A percentile compares a stretch with the other conserved stretches of the same genome.
Evolutionary conservation across 768 basidiomycete genomes (phyloP).

Genomic region (Nevesoporus exiguus): DNA sequence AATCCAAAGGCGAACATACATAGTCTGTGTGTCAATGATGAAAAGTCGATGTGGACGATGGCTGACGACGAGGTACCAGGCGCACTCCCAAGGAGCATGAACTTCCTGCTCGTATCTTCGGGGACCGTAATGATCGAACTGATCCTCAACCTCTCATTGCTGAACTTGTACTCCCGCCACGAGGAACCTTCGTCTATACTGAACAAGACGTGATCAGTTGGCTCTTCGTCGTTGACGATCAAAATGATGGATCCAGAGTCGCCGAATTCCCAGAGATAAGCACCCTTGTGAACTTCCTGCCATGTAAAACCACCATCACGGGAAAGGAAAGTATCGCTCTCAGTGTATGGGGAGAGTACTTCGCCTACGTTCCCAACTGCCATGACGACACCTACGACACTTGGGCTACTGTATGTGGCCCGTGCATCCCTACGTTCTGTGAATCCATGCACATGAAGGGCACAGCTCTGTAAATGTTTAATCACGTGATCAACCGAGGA

Average conservation of each 20-base stretch:
- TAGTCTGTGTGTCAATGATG: conserved; percentile 63
- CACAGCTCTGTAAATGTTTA: conserved; percentile 58
- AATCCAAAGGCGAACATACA: conserved; percentile 52
- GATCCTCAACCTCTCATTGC: conserved; percentile 68
- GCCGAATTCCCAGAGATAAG: conserved; percentile 96
- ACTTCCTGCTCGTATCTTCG: conserved; percentile 84
- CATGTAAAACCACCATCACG: conserved; percentile 97
- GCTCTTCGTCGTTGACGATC: conserved; percentile 93
- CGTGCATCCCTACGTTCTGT: conserved; percentile 88
- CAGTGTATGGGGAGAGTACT: conserved; percentile 69
- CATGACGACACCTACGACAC: conserved; percentile 89
- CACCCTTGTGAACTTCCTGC: conserved; percentile 98
- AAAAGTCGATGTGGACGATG: conserved; percentile 87
- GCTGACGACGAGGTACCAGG: conserved; percentile 43
- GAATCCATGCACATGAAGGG: conserved; percentile 91
- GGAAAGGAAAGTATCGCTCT: conserved; percentile 93
- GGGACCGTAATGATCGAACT: conserved; percentile 82
- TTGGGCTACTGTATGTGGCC: conserved; percentile 91
- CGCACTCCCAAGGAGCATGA: conserved; percentile 75
- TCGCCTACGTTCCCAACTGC: conserved; percentile 97
- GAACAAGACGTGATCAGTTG: conserved; percentile 85
- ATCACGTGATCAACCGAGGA: background rate
- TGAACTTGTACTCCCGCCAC: conserved; percentile 88
- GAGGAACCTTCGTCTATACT: conserved; percentile 84
- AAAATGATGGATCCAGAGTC: conserved; percentile 93